Conservation (phyloP, 176 grass and related monocot genomes). For the Microstegium vimineum region DNA sequence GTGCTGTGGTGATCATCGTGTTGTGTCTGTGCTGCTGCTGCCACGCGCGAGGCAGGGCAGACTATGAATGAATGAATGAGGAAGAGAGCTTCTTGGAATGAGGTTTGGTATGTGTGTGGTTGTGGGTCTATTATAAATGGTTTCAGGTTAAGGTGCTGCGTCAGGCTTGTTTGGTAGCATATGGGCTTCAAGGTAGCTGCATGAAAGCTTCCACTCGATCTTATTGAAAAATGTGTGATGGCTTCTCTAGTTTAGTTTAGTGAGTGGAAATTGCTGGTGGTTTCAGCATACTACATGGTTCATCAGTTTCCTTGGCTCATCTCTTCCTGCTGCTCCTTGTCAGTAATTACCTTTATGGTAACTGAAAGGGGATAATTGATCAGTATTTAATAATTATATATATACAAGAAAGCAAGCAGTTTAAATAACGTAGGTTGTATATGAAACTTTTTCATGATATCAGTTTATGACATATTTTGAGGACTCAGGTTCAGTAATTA, state of each 20-base stretch:
- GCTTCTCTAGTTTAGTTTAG: slow-evolving; percentile 33
- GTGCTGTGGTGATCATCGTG: slow-evolving; percentile 48
- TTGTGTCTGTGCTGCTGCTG: no score
- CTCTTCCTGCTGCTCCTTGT: neutral
- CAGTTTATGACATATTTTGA: neutral
- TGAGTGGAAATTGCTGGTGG: slow-evolving; percentile 22
- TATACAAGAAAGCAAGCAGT: neutral
- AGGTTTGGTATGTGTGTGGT: slow-evolving; percentile 12
- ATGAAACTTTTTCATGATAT: neutral
- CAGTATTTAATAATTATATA: neutral
- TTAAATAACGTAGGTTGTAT: neutral
- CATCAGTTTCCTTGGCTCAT: slow-evolving; percentile 19
- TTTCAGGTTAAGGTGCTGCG: slow-evolving; percentile 51
- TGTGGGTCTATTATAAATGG: slow-evolving; percentile 52
- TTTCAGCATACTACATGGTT: slow-evolving; percentile 19
- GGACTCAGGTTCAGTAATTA: neutral
- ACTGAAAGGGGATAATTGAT: slow-evolving; percentile 5
- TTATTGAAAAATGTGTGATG: slow-evolving; percentile 51
- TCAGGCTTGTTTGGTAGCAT: slow-evolving; percentile 76
- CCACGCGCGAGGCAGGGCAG: no score
- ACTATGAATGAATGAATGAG: neutral
- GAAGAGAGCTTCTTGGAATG: slow-evolving; percentile 22
- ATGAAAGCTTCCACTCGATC: slow-evolving; percentile 73
- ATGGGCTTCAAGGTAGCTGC: slow-evolving; percentile 94
- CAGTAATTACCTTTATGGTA: slow-evolving; percentile 15